These are phyloP conservation scores for Pascua guehoae DNA, from an alignment of 1,284 basidiomycete species.

Conservation along the genomic window DNA sequence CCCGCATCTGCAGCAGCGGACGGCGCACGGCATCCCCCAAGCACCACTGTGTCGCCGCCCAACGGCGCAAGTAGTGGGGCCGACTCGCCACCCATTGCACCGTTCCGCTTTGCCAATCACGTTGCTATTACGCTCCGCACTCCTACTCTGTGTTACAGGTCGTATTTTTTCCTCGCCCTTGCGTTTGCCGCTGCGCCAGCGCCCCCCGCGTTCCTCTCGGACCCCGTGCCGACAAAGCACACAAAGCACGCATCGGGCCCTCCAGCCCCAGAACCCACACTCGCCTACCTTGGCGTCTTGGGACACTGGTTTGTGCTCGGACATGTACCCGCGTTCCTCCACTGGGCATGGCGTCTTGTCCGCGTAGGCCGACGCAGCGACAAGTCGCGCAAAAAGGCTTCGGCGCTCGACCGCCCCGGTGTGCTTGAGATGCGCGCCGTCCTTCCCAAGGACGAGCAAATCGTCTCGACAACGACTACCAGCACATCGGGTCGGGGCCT, in stretches of 20 bases:
- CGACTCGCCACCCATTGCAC: constrained; percentile 39
- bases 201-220: constrained; percentile 38
- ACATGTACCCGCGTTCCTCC: constrained; percentile 28
- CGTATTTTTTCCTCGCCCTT: constrained; percentile 66
- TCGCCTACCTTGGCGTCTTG: constrained; percentile 38
- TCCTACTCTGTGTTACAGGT: constrained; percentile 57
- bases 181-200: constrained; percentile 56
- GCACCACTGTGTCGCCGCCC: constrained; percentile 44
- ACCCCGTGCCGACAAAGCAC: constrained; percentile 23
- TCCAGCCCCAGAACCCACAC: constrained; percentile 24
- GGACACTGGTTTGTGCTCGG: constrained; percentile 42
- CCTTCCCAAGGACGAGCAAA: constrained; percentile 33
- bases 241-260: constrained; percentile 6
- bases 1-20: constrained; percentile 40
- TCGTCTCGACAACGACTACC: not conserved
- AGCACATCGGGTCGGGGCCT: not conserved
- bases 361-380: constrained; percentile 22
- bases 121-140: constrained; percentile 88
- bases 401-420: constrained; percentile 32
- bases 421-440: constrained; percentile 40
- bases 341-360: constrained; percentile 35
- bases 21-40: constrained; percentile 33
- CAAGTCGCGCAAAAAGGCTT: constrained; percentile 37
- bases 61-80: constrained; percentile 23
- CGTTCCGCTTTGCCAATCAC: constrained; percentile 84